Evolutionary conservation across 164 flowering plant genomes (phyloP).

Genomic region (Aristolochia fimbriata): DNA sequence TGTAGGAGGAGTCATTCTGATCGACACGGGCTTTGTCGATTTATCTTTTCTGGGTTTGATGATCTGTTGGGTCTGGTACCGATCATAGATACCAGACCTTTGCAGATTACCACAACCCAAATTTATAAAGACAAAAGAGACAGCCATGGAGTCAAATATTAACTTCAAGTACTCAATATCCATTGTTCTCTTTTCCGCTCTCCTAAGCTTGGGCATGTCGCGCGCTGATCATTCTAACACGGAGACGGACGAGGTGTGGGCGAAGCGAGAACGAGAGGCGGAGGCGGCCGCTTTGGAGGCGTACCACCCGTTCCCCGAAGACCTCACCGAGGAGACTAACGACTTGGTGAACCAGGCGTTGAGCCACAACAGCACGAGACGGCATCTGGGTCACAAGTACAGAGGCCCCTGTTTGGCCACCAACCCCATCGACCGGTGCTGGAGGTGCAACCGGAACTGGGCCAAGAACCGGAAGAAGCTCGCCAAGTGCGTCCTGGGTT

Average conservation of each 20-base stretch:
- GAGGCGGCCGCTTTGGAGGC: conserved; percentile 16
- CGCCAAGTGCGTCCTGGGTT: conserved; percentile 70
- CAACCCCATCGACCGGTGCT: conserved; percentile 73
- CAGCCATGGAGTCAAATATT: too few species aligned
- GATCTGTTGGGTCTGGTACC: too few species aligned
- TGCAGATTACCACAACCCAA: too few species aligned
- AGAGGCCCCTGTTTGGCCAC: conserved; percentile 22
- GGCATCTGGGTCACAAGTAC: conserved; percentile 12
- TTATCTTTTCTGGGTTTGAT: too few species aligned
- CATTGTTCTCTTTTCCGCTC: too few species aligned
- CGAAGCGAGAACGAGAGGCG: conserved; percentile 31
- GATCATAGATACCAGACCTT: too few species aligned
- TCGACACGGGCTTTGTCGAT: too few species aligned
- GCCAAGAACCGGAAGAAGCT: conserved; percentile 39
- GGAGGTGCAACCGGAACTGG: conserved; percentile 68
- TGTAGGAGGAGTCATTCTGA: neutral
- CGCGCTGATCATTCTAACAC: conserved; percentile 20
- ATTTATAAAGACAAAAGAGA: neutral
- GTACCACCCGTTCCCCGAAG: conserved; percentile 36
- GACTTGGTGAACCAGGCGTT: conserved; percentile 27
- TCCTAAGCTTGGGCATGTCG: conserved; percentile 11
- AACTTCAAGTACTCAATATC: too few species aligned
- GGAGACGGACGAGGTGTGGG: conserved; percentile 43
- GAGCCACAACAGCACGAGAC: conserved; percentile 39
- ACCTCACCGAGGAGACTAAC: conserved; percentile 31